Conservation (phyloP, 1,284 basidiomycete genomes). For the Heterobasidion occidentale region DNA sequence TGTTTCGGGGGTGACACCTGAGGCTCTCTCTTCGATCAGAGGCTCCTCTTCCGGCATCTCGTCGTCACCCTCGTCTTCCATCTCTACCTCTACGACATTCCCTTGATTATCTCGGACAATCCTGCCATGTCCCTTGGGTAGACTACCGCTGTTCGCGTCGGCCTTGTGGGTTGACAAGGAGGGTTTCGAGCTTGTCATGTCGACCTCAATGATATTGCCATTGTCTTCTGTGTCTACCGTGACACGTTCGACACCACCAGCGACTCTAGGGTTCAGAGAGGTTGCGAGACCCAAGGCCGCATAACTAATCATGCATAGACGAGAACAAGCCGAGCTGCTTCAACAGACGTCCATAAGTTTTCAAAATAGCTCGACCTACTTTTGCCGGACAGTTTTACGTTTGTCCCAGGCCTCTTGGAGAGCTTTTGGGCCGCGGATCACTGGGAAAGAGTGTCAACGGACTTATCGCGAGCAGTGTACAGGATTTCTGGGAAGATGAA, state of each 20-base stretch:
- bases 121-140: constrained; percentile 74
- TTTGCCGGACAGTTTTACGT: constrained; percentile 86
- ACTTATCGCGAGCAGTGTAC: not conserved
- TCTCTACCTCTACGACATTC: constrained; percentile 70
- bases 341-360: constrained; percentile 8
- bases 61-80: constrained; percentile 46
- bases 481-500: not conserved
- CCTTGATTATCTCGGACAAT: constrained; percentile 84
- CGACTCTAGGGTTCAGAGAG: constrained; percentile 54
- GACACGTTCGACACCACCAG: constrained; percentile 47
- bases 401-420: constrained; percentile 87
- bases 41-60: constrained; percentile 12
- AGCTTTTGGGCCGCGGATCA: constrained; percentile 76
- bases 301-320: constrained; percentile 46
- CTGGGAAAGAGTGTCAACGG: constrained; percentile 29
- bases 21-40: constrained; percentile 19
- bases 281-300: constrained; percentile 67
- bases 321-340: constrained; percentile 1
- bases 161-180: not conserved
- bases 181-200: constrained; percentile 4
- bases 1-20: constrained; percentile 19
- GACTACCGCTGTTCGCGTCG: constrained; percentile 9
- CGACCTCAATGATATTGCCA: constrained; percentile 1
- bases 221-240: constrained; percentile 7
- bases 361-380: constrained; percentile 46